Evolutionary conservation across 1,284 basidiomycete genomes (phyloP), one percentile per base, ranked within the genome.

Genomic region (Tranzscheliella williamsii): DNA sequence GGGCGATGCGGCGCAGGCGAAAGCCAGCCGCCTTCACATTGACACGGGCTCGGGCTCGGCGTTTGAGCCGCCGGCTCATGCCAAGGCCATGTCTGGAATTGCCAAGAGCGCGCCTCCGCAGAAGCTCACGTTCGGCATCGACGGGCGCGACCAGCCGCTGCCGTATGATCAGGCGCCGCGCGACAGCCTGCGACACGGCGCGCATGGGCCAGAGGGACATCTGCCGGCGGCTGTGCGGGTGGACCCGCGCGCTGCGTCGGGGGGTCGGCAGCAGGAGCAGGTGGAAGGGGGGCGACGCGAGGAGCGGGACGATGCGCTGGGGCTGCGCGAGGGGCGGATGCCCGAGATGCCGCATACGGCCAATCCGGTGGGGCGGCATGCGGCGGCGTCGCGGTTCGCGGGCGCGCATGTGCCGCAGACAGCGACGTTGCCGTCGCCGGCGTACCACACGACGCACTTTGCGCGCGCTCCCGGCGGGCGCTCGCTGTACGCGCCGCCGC

Each of bases 41-140:
- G 64, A 73, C 44, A 62, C 62, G 0, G 53, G 51, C 30, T 37
- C 47, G 24, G 39, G 42, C 29, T 50, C 55, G 3, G 22, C 41
- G 13, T 50, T 55, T 22, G 42, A 52, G 16, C 38, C 48, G 21
- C 24, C 45, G 13, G 21, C 34, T 9, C 31, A 39, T 18, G 40
- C 45, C n/a, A n/a, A n/a, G n/a, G 27, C 27, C 16, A 46, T 44
- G 21, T 16, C 9, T 7, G 31, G 9, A 9, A 51, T 60, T 11
- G 62, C 71, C n/a, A 57, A 55, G 34, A 72, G 69, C 35, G 74
- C 74, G 2, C 74, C 74, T 4, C 67, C 74, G 15, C 63, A 73
- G 20, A 73, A 76, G 58, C 58, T 57, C 16, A 54, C 56, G 0
- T 76, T 74, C 24, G 56, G 57, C 15, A 32, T 42, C 9, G 66